Conservation (phyloP, 345 rosid genomes). For the Brassica nigra region DNA sequence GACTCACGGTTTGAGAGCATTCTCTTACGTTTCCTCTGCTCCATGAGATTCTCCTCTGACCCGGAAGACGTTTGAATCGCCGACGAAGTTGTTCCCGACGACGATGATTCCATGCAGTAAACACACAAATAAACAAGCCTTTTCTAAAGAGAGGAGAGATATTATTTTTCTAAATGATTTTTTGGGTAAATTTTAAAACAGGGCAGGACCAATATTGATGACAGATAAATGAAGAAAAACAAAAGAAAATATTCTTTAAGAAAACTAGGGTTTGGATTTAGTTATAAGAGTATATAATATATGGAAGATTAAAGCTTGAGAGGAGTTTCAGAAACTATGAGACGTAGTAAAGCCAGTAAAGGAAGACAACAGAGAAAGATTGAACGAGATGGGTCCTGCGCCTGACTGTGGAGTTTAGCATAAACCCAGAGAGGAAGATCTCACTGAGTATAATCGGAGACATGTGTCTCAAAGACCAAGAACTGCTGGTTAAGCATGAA, state of each 20-base stretch:
- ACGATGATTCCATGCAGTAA: conserved; percentile 70
- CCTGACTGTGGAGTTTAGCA: conserved; percentile 76
- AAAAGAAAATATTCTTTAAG: neutral
- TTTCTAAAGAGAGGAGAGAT: neutral
- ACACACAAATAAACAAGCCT: conserved; percentile 37
- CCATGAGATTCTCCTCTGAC: conserved; percentile 63
- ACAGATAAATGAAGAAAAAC: conserved; percentile 1
- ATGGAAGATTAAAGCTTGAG: neutral
- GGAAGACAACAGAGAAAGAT: conserved; percentile 99
- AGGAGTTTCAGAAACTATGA: conserved; percentile 51
- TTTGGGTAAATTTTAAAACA: neutral
- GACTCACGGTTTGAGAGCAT: conserved; percentile 96
- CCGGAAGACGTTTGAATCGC: conserved; percentile 65
- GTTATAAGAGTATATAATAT: conserved; percentile 6
- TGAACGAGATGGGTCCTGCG: conserved; percentile 98
- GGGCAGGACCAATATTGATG: conserved; percentile 45
- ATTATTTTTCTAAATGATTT: neutral
- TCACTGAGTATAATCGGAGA: conserved; percentile 89
- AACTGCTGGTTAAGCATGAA: conserved; percentile 69
- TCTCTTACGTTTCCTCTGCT: conserved; percentile 83
- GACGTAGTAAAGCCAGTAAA: conserved; percentile 96
- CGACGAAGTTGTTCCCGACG: conserved; percentile 58
- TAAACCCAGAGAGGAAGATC: conserved; percentile 71
- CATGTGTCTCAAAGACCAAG: conserved; percentile 97
- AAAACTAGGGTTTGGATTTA: conserved; percentile 9